phyloP scores from a whole-genome alignment of 305 asterid species.

The Withania somnifera region DNA sequence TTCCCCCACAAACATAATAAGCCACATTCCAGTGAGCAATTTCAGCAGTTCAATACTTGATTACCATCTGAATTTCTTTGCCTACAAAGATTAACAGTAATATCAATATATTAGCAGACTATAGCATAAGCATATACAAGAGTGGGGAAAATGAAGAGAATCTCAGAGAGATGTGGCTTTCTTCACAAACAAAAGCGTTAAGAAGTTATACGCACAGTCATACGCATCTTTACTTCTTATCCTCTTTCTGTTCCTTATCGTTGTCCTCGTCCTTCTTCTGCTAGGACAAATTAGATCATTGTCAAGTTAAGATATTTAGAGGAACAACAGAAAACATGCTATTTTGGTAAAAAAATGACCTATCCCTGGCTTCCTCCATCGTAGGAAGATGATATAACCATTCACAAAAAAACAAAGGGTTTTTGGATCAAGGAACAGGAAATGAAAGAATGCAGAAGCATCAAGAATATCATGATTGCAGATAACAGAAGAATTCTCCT shows the following conservation, averaged over 20 bases:
- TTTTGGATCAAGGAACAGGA: not conserved
- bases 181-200: not conserved
- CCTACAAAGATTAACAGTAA: not conserved
- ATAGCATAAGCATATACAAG: not conserved
- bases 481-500: not conserved
- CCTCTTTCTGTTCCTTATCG: constrained; percentile 30
- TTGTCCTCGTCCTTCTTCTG: constrained; percentile 30
- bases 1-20: not conserved
- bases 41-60: not conserved
- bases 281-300: constrained; percentile 2
- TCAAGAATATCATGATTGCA: not conserved
- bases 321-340: not conserved
- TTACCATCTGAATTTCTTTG: not conserved
- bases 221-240: constrained; percentile 22
- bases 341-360: not conserved
- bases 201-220: not conserved
- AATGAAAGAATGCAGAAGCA: not conserved
- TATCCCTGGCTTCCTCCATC: not conserved
- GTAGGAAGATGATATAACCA: not conserved
- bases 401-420: not conserved
- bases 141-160: too few relatives aligned
- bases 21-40: not conserved
- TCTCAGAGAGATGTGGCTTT: not conserved
- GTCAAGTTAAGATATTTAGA: not conserved
- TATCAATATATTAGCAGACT: not conserved